A percentile compares a stretch with the other conserved stretches of the same genome.
These are phyloP conservation scores for Micromonas commoda DNA, from an alignment of 139 green algal genomes.

Conservation along the genomic window DNA sequence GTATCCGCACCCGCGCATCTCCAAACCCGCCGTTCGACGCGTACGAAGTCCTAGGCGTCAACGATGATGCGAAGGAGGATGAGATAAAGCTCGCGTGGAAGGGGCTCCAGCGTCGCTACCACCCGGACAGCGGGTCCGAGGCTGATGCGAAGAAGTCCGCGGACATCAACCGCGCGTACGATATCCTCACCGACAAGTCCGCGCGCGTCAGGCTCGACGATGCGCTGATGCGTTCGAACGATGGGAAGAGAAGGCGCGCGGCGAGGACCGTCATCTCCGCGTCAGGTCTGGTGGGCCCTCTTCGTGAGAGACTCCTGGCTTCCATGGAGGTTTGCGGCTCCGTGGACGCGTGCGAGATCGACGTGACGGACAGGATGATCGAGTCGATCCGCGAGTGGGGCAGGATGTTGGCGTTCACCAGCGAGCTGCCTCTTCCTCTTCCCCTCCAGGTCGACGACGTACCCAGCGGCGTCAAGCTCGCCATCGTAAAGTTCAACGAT, in stretches of 20 bases:
- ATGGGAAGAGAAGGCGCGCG: neutral
- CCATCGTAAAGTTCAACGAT: neutral
- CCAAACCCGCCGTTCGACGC: too few relatives aligned
- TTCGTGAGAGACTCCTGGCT: neutral
- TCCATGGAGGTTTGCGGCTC: conserved; percentile 1
- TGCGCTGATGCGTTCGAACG: neutral
- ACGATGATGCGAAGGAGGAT: neutral
- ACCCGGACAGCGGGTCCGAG: neutral
- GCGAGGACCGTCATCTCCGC: neutral
- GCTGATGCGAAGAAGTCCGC: neutral
- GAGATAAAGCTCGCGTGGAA: neutral
- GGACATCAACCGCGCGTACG: neutral
- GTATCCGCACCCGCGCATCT: too few relatives aligned
- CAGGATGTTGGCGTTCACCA: conserved; percentile 9
- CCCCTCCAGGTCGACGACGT: neutral
- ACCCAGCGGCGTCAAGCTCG: neutral
- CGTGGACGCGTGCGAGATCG: neutral
- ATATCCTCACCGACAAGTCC: neutral
- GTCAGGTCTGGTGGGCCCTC: neutral
- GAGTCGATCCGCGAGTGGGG: conserved; percentile 1
- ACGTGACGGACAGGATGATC: neutral
- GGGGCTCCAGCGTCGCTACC: neutral
- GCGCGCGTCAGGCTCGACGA: neutral
- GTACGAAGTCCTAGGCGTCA: neutral
- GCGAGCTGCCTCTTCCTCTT: conserved; percentile 11